Base-by-base conservation (phyloP, 2,329 filamentous ascomycete species). In the Talaromyces sp. region DNA sequence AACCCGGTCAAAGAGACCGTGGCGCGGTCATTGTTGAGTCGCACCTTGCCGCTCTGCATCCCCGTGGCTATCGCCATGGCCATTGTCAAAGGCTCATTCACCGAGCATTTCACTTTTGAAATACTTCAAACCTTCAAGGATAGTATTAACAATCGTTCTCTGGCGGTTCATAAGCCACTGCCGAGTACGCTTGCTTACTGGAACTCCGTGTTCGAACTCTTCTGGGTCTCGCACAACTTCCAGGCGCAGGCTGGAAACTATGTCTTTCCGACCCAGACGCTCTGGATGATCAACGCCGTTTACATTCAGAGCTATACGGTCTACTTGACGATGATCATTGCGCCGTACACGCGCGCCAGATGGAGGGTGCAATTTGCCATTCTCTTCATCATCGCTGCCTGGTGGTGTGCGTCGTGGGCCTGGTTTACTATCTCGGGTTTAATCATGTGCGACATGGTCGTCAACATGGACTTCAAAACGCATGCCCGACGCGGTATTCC, bases 261-360 rank as follows among this genome's bases (percentile, higher is more conserved):
- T 13, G 77, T 74, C 4, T 81, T 79, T 65, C 79, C 80, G 1
- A 76, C 77, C 2, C 69, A 73, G n/a, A 80, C 76, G 0, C 67
- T 81, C n/a, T 81, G 79, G 78, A 75, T 74, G 10, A 65, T 80
- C 32, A 77, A 72, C 6, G 71, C 77, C n/a, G 71, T 81, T 17
- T 81, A 78, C 65, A 71, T 74, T 58, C 79, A 81, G 63, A 77
- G 74, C 64, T 80, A 78, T 67, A 82, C 80, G 0, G 72, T 80
- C 9, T 82, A 80, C 65, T 79, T 80, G 69, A 71, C 77, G 4
- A 80, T 80, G 78, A 67, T 80, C 60, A 79, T 79, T 58, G 71
- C 80, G 10, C 80, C 78, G 4, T 78, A 73, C 67, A 79, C 77
- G 1, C 71, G 78, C 9, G 19, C 13, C 62, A 19, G 19, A 33